Evolutionary conservation across 2,329 filamentous ascomycete species (phyloP), one percentile per base, ranked within the genome.

Genomic region (Zymoseptoria pseudotritici): DNA sequence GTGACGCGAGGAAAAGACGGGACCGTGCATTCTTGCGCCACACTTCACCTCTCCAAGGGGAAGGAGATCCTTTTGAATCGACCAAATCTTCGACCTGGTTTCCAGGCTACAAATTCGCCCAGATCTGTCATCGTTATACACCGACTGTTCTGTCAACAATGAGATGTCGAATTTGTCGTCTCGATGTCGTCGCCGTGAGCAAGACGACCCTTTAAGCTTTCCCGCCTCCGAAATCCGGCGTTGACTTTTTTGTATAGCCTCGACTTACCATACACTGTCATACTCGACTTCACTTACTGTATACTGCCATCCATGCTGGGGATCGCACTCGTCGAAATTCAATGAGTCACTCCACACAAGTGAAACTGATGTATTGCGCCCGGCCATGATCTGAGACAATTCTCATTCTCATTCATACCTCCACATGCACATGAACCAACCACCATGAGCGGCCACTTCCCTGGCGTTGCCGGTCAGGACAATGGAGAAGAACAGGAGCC

Each of bases 371-470:
- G 36, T 46, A 46, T n/a, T 5, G 7, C 36, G 36, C 36, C 36
- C 36, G 13, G 17, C 6, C 36, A n/a, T 46, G 7, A 13, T 46
- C 36, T 17, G 36, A 46, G 36, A 29, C 4, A 46, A 46, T 17
- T n/a, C 36, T 46, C 36, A 46, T 5, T n/a, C 5, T 17, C 10
- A 3, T 46, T 7, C 17, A 5, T 17, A 46, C 36, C 11, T 46
- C 17, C 52, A 53, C 52, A 19, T 29, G 20, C 52, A 53, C 52
- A 19, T 29, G 20, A 24, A 53, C 19, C 54, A 54, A 5, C 29
- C 51, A 60, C 55, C 46, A 66, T 66, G 65, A 65, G 61, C 42
- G 63, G 63, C 53, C 65, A 66, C 53, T 65, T 65, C 36, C 22
- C 56, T 29, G 50, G 55, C 17, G 20, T 31, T 10, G 42, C 53